These are phyloP conservation scores for Moniliophthora roreri DNA, from an alignment of 1,284 basidiomycete genomes.

Conservation along the genomic window DNA sequence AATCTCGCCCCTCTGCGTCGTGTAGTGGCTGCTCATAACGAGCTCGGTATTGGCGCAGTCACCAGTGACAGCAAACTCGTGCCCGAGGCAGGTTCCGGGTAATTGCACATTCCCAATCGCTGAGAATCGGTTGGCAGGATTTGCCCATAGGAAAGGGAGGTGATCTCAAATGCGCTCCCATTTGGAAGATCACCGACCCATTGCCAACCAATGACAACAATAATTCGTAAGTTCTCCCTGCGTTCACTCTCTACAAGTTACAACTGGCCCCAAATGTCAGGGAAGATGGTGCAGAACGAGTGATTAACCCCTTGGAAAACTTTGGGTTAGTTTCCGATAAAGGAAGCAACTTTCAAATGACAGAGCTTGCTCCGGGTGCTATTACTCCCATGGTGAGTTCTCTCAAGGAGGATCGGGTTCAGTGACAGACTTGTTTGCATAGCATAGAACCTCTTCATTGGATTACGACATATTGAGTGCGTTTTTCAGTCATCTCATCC, in stretches of 20 bases:
- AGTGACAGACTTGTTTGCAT: slow-evolving; percentile 7
- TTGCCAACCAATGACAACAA: not conserved
- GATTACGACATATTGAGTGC: slow-evolving; percentile 63
- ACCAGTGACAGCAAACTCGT: slow-evolving; percentile 29
- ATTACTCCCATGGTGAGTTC: slow-evolving; percentile 47
- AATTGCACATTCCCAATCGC: not conserved
- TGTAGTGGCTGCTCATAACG: slow-evolving; percentile 50
- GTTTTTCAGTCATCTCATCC: slow-evolving; percentile 17
- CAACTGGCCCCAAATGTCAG: slow-evolving; percentile 34
- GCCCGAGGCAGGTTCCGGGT: slow-evolving; percentile 23
- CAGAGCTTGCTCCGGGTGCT: slow-evolving; percentile 57
- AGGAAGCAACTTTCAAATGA: slow-evolving; percentile 51
- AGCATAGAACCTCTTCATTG: slow-evolving; percentile 52
- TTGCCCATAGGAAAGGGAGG: not conserved
- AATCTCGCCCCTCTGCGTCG: slow-evolving; percentile 39
- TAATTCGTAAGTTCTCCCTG: not conserved
- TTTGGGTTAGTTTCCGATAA: slow-evolving; percentile 44
- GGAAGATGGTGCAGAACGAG: slow-evolving; percentile 48
- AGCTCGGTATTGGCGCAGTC: slow-evolving; percentile 33
- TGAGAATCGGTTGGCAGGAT: not conserved
- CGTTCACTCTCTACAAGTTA: too few species aligned
- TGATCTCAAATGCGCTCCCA: not conserved
- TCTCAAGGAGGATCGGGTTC: not conserved
- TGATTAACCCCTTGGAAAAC: slow-evolving; percentile 35
- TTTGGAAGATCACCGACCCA: not conserved